phyloP scores from a whole-genome alignment of 2,329 filamentous ascomycete genomes.

The Fusarium drepaniforme region DNA sequence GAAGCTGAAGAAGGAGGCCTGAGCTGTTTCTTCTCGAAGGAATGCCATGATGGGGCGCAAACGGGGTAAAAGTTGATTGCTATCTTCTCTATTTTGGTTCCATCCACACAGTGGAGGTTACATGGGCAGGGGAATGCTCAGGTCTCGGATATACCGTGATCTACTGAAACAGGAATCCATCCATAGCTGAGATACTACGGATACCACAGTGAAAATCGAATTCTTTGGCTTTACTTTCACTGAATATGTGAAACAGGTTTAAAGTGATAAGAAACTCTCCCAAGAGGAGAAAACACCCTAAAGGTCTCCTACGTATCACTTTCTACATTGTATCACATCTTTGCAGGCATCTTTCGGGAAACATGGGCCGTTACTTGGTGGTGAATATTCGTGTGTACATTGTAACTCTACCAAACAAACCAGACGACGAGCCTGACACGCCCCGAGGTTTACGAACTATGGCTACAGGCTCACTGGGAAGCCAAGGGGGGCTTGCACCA shows the following conservation, averaged over 20 bases:
- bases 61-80: not conserved
- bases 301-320: not conserved
- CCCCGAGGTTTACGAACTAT: not conserved
- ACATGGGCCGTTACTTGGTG: not conserved
- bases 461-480: not conserved
- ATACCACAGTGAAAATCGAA: not conserved
- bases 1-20: not conserved
- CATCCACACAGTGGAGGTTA: not conserved
- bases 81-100: not conserved
- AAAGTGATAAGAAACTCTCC: not conserved
- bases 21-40: rapidly evolving
- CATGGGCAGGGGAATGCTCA: not conserved
- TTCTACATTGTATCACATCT: not conserved
- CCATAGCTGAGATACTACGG: not conserved
- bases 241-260: not conserved
- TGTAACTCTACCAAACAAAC: not conserved
- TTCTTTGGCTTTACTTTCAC: not conserved
- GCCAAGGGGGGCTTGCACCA: not conserved
- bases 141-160: not conserved
- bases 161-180: not conserved
- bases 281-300: not conserved
- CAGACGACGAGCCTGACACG: not conserved
- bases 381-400: not conserved
- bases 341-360: not conserved
- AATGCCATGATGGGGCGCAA: not conserved